Evolutionary conservation across 192 early-diverging fungal species (phyloP).

Genomic region (Entomortierella beljakovae): DNA sequence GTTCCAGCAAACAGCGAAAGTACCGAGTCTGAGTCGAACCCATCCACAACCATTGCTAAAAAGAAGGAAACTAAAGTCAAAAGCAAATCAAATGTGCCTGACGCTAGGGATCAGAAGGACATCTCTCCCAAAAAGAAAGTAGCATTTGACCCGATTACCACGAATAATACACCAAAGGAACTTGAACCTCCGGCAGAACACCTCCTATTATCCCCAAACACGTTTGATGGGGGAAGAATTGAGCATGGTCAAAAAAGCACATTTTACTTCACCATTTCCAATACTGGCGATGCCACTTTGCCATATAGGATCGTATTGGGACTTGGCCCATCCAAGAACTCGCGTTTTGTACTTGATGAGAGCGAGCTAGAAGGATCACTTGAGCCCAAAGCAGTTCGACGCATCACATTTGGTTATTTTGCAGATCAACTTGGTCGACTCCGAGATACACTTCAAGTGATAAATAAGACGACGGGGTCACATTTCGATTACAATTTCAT

Average conservation of each 20-base stretch:
- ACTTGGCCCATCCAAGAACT: too few species aligned
- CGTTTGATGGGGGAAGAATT: conserved; percentile 64
- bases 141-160: too few species aligned
- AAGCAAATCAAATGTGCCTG: background rate
- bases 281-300: conserved; percentile 32
- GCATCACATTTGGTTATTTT: conserved; percentile 66
- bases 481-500: conserved; percentile 60
- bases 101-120: background rate
- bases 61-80: background rate
- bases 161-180: background rate
- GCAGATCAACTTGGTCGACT: conserved; percentile 67
- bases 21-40: background rate
- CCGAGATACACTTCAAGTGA: conserved; percentile 60
- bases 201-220: conserved; percentile 54
- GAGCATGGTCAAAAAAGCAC: conserved; percentile 58
- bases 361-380: conserved; percentile 50
- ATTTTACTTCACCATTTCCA: conserved; percentile 68
- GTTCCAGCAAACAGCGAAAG: background rate
- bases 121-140: background rate
- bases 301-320: conserved; percentile 47
- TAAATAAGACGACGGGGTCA: conserved; percentile 44
- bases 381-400: conserved; percentile 63
- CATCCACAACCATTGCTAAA: background rate
- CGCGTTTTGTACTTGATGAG: conserved; percentile 51
- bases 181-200: conserved; percentile 20